Evolutionary conservation across 106 monocot genomes (phyloP).

Genomic region (Xerophyta viscosa): DNA sequence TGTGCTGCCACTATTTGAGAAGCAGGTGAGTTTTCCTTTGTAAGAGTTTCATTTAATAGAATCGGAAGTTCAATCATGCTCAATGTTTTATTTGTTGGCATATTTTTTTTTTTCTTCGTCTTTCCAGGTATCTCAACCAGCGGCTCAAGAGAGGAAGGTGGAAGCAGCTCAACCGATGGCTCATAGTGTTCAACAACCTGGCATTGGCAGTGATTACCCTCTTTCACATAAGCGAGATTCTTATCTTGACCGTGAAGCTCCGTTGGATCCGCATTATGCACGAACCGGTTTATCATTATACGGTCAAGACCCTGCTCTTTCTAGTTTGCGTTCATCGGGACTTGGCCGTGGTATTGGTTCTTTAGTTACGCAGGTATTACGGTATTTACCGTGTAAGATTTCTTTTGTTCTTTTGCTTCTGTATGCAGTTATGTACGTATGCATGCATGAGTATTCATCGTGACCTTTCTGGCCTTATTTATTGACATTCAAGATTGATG

Average conservation of each 20-base stretch:
- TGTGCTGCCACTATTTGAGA: slow-evolving; percentile 76
- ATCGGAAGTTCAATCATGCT: neutral
- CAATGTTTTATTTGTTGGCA: neutral
- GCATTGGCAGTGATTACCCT: slow-evolving; percentile 40
- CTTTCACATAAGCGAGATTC: slow-evolving; percentile 50
- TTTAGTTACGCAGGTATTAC: slow-evolving; percentile 84
- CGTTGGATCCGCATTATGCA: slow-evolving; percentile 39
- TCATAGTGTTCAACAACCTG: slow-evolving; percentile 21
- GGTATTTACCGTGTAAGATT: no score
- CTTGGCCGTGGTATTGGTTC: slow-evolving; percentile 40
- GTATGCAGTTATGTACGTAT: no score
- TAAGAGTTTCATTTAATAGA: neutral
- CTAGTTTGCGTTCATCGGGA: slow-evolving; percentile 46
- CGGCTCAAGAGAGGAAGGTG: slow-evolving; percentile 35
- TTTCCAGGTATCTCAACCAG: slow-evolving; percentile 18
- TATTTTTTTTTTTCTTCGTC: neutral
- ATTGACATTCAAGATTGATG: no score
- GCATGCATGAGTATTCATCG: no score
- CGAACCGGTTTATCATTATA: slow-evolving; percentile 51
- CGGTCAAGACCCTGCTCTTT: slow-evolving; percentile 67
- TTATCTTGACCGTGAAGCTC: slow-evolving; percentile 45
- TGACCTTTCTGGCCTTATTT: no score
- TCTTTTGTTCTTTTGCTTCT: no score
- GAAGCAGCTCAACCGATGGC: slow-evolving; percentile 26
- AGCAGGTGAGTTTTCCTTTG: slow-evolving; percentile 41